Evolutionary conservation across 352 stramenopile species (phyloP), one percentile per base, ranked within the genome.

Genomic region (Globisporangium takayamanum): DNA sequence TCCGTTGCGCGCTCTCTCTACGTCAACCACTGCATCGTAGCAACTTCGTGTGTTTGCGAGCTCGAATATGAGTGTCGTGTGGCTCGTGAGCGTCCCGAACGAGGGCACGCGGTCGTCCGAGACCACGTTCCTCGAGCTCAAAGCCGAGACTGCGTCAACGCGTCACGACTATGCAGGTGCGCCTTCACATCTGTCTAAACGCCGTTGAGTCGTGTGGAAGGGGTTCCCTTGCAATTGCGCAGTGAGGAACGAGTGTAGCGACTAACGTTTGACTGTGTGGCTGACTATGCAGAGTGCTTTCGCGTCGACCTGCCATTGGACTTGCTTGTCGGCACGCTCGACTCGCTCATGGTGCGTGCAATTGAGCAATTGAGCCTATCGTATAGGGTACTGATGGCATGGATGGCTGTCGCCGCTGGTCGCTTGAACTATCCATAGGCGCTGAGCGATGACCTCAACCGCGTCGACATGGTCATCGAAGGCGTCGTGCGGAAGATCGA

Each of bases 401-500:
- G 4, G 7, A 39, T 39, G 33, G 33, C 7, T 36, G 30, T 8
- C 7, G 7, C 30, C 7, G 30, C 30, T 12, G 33, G 33, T 12
- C 11, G 5, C 33, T 12, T 39, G 14, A 1, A 18, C 15, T 3
- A 11, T 46, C 14, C 16, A 15, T 48, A 94, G 82, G 82, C 83
- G 22, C 57, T 93, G 49, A 90, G 89, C 44, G 96, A 99, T 64
- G 95, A 98, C 53, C 75, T 99, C 37, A 95, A 94, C 49, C 97
- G 97, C 63, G 96, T 98, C 42, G 96, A 99, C 63, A 75, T 88
- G 61, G 70, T 92, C 55, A 88, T 99, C 41, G 97, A 99, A 72
- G 84, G 76, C 60, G 95, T 98, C 53, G 95, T 99, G 55, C 78
- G 86, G 67, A 99, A 99, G 84, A 97, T 99, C 58, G 96, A 99